Evolutionary conservation across 2,329 filamentous ascomycete genomes (phyloP), one percentile per base, ranked within the genome.

Genomic region (Aspergillus aculeatus): DNA sequence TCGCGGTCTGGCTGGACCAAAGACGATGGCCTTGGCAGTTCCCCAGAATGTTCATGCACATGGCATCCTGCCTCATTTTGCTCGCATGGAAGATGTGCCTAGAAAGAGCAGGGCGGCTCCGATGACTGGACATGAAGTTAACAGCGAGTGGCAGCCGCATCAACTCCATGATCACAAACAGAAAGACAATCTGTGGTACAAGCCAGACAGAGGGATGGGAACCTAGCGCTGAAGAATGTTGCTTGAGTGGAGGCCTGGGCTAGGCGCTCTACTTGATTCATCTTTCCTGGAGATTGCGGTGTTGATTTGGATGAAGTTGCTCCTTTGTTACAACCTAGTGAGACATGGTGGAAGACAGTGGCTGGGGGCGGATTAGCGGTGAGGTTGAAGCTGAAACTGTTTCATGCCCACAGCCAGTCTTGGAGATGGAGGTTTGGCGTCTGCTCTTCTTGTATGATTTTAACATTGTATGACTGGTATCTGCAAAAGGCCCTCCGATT

Each of bases 31-130:
- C 10, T 58, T 69, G 5, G 66, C 70, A 31, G 63, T 67, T 26
- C 66, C 69, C n/a, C 69, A 69, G 31, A 70, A 68, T 47, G 64
- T 72, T 47, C 72, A 70, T 56, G 70, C 66, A 10, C 69, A 73
- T 59, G 72, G 67, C 2, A 68, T 67, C 52, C 60, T 73, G 10
- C 70, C 70, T 38, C 62, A 65, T 16, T 70, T 70, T 53, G 73
- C 74, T 55, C 71, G 72, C 10, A 56, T 67, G n/a, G 66, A 60
- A 19, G 69, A 71, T 50, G 35, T 47, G 23, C 48, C 62, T n/a
- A 41, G 35, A 41, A 41, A 41, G 41, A 38, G 47, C 31, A 41
- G 16, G 21, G 32, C 52, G 9, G 38, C 41, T 19, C 41, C 49
- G 4, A 24, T 26, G 51, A 24, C 57, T 54, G 54, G 50, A 38